Conservation (phyloP, 176 grass and related monocot species). For the Rhipidocladum racemiflorum region DNA sequence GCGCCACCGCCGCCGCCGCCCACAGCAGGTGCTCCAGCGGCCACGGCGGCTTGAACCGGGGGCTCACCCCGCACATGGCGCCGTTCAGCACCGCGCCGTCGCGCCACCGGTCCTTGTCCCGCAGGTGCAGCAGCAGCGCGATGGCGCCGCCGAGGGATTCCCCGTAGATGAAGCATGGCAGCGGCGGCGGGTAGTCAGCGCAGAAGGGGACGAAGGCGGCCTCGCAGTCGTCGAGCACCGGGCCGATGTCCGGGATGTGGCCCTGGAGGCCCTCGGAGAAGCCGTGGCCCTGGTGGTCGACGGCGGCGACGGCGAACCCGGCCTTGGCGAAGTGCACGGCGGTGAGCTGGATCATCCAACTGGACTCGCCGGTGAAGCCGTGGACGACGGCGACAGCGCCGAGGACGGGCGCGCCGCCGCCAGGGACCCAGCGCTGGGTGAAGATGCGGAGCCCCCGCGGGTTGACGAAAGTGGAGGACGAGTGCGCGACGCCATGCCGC, state of each 20-base stretch:
- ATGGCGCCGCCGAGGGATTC: conserved; percentile 89
- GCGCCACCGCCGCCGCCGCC: conserved; percentile 37
- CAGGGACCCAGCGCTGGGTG: conserved; percentile 74
- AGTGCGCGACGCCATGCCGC: conserved; percentile 60
- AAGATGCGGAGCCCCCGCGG: conserved; percentile 61
- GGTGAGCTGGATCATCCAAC: conserved; percentile 58
- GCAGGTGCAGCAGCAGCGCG: conserved; percentile 67
- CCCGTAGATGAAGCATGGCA: conserved; percentile 70
- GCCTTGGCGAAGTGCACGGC: conserved; percentile 66
- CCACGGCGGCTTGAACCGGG: conserved; percentile 66
- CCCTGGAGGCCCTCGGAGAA: conserved; percentile 60
- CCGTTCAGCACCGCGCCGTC: conserved; percentile 74
- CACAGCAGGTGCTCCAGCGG: conserved; percentile 74
- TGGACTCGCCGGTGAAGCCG: conserved; percentile 79
- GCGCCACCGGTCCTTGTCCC: conserved; percentile 39
- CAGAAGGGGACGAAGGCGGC: conserved; percentile 69
- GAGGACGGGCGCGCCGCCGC: conserved; percentile 15
- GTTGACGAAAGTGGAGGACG: conserved; percentile 75
- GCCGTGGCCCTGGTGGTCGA: conserved; percentile 88
- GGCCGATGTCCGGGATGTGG: conserved; percentile 64
- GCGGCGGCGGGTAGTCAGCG: conserved; percentile 52
- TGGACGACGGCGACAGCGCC: conserved; percentile 62
- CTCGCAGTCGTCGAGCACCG: conserved; percentile 71
- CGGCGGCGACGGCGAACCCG: conserved; percentile 66
- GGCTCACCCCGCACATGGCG: conserved; percentile 83